Base-by-base conservation (phyloP, 2,329 filamentous ascomycete genomes). In the Cyphellophora europaea region DNA sequence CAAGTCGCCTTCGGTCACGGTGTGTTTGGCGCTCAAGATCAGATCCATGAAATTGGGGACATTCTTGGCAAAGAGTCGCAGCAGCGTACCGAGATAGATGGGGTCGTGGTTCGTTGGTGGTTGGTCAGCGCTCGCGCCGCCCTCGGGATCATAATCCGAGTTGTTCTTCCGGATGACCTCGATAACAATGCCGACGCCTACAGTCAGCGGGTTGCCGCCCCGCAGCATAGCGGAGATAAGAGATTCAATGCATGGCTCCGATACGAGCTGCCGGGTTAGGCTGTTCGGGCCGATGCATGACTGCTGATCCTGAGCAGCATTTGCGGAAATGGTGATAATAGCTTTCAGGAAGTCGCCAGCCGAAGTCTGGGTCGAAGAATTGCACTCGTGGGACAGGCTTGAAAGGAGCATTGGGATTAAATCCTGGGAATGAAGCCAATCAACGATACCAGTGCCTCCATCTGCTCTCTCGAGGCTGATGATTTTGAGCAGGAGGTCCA, bases 121-220 rank as follows among this genome's bases (percentile, higher is more conserved):
- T 3, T 82, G 75, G 45, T 83, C 83, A 17, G 83, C 77, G 40
- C 87, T 85, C 32, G 82, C 77, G 42, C 88, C 79, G 49, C 88
- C 83, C 49, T 96, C 91, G 1, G 91, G 81, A 49, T 98, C 91
- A 56, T 98, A 98, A 59, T 98, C 91, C 0, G 91, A 96, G 57
- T 98, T 98, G 62, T 98, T 98, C 65, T 98, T 98, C 41, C 91
- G 77, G 55, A 98, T 98, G 30, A 98, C 91, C 61, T 98, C 91
- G 45, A 98, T 98, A 19, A 98, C 76, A 52, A 96, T 95, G 13
- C 91, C 91, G 8, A 98, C 91, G 32, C 91, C 91, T 11, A 96
- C 93, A 0, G 89, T 96, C 39, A 98, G 63, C 5, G 91, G 82
- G 51, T 98, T 96, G 16, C 91, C 91, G 25, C 91, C 91, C 33